These are phyloP conservation scores for Penicillium sp. DNA, from an alignment of 2,329 filamentous ascomycete species.

Conservation along the genomic window DNA sequence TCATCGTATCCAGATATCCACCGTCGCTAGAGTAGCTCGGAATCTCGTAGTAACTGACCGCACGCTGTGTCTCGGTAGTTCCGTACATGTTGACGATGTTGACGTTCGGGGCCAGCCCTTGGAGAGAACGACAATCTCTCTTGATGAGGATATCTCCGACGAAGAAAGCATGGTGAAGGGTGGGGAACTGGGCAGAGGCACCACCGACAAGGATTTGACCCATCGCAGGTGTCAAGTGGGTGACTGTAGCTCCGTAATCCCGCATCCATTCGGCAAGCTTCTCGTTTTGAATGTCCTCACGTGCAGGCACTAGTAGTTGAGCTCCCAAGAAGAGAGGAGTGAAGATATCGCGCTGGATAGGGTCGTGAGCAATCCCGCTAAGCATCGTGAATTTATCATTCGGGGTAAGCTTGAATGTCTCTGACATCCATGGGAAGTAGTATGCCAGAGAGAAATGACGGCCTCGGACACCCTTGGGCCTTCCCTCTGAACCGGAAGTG, in stretches of 20 bases:
- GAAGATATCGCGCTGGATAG: conserved; percentile 74
- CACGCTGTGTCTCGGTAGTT: conserved; percentile 81
- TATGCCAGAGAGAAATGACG: conserved; percentile 83
- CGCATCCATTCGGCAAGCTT: conserved; percentile 87
- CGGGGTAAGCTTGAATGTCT: conserved; percentile 74
- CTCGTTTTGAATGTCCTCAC: conserved; percentile 86
- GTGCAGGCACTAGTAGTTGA: conserved; percentile 75
- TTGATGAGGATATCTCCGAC: conserved; percentile 90
- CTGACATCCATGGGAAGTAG: conserved; percentile 93
- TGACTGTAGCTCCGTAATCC: conserved; percentile 74
- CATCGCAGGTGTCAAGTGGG: conserved; percentile 95
- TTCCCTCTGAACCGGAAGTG: conserved; percentile 74
- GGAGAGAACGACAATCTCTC: conserved; percentile 77
- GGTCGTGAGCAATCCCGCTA: conserved; percentile 75
- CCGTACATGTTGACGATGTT: conserved; percentile 86
- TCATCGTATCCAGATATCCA: conserved; percentile 65
- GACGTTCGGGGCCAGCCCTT: conserved; percentile 74
- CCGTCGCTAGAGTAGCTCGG: conserved; percentile 69
- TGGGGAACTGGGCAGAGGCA: conserved; percentile 75
- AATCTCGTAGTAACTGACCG: conserved; percentile 83
- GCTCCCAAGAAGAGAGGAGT: conserved; percentile 88
- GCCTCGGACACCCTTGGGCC: conserved; percentile 85
- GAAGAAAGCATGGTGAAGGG: conserved; percentile 81
- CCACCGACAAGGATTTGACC: conserved; percentile 91
- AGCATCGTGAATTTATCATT: conserved; percentile 81